Conservation (phyloP, 495 filamentous ascomycete species). For the Tuber umbilicatum region DNA sequence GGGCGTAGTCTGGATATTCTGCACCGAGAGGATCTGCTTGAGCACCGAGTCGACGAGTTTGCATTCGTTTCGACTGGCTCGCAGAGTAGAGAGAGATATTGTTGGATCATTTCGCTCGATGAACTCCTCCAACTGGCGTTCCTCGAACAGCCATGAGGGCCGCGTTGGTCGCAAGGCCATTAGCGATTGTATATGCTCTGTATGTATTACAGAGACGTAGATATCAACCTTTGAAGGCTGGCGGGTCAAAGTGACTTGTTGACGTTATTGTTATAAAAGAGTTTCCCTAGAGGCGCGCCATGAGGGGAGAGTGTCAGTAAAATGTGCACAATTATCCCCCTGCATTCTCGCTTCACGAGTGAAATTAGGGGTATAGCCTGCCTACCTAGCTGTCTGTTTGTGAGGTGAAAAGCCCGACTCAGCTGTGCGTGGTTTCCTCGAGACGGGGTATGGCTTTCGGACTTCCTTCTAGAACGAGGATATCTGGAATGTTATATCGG, state of each 20-base stretch:
- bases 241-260: neutral
- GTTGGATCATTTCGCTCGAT: constrained; percentile 17
- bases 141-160: constrained; percentile 26
- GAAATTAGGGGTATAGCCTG: neutral
- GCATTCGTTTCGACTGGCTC: constrained; percentile 24
- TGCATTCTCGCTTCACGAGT: neutral
- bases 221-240: neutral
- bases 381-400: neutral
- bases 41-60: constrained; percentile 26
- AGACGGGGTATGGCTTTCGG: neutral
- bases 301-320: neutral
- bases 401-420: neutral
- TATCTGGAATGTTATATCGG: neutral
- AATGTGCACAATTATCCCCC: neutral
- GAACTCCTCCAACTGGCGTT: constrained; percentile 14
- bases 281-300: neutral
- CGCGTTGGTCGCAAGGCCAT: constrained; percentile 20
- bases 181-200: neutral
- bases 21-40: constrained; percentile 15
- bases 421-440: neutral
- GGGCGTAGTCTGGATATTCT: constrained; percentile 10
- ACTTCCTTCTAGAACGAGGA: neutral
- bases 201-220: neutral
- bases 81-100: constrained; percentile 13
- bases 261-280: neutral